phyloP scores from a whole-genome alignment of 2,329 filamentous ascomycete species.

The Botrytis deweyae region DNA sequence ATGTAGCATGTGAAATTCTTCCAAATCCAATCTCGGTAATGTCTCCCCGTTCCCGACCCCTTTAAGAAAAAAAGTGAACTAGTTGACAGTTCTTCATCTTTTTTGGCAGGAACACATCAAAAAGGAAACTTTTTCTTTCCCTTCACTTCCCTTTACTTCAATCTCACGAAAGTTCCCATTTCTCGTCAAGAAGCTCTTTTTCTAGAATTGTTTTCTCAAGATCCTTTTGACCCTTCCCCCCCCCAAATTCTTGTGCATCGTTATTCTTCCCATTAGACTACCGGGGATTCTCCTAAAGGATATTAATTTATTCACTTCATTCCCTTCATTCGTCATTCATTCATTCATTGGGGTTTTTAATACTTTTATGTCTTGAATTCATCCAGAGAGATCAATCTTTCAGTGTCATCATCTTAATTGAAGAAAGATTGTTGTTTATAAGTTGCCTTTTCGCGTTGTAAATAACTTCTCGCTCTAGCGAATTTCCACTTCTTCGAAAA shows the following conservation, averaged over 20 bases:
- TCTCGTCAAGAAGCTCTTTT: neutral
- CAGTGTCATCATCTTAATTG: neutral
- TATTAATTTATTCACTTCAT: conserved; percentile 15
- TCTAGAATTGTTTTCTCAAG: neutral
- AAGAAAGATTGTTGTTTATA: conserved; percentile 8
- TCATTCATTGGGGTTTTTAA: conserved; percentile 4
- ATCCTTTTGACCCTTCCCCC: neutral
- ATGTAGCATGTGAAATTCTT: conserved; percentile 5
- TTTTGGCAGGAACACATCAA: conserved; percentile 14
- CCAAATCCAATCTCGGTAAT: conserved; percentile 21
- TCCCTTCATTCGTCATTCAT: conserved; percentile 16
- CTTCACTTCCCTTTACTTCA: conserved; percentile 3
- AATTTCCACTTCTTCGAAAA: conserved; percentile 17
- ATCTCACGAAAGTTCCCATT: neutral
- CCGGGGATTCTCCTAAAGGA: neutral
- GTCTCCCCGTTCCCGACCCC: conserved; percentile 12
- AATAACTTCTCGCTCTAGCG: conserved; percentile 20
- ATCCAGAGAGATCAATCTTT: neutral
- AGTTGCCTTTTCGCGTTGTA: conserved; percentile 17
- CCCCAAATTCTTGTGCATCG: neutral
- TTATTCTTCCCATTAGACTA: conserved; percentile 5
- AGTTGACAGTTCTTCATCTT: neutral
- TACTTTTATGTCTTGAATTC: conserved; percentile 13
- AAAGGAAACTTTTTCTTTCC: conserved; percentile 15
- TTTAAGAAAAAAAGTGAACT: conserved; percentile 16